Evolutionary conservation across 2,329 filamentous ascomycete species (phyloP).

Genomic region (Bimuria novae-zelandiae): DNA sequence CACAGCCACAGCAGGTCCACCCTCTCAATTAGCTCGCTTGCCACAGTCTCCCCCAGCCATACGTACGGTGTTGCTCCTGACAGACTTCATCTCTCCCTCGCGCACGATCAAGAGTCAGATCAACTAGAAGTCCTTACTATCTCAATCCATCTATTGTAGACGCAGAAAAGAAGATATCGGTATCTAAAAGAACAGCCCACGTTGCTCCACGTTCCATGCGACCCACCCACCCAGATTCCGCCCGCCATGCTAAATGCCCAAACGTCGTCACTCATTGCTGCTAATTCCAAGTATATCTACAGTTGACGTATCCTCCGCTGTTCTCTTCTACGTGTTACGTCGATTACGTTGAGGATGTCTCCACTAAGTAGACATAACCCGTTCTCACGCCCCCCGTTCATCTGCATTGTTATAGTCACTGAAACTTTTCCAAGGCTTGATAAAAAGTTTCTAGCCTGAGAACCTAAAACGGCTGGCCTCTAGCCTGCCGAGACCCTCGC

Average conservation of each 20-base stretch:
- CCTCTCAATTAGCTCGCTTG: too few relatives aligned
- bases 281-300: slow-evolving; percentile 10
- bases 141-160: slow-evolving; percentile 1
- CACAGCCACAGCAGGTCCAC: too few relatives aligned
- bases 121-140: too few relatives aligned
- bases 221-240: slow-evolving; percentile 1
- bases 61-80: too few relatives aligned
- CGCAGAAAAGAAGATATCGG: slow-evolving; percentile 3
- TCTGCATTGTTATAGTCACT: background rate
- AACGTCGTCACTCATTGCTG: slow-evolving; percentile 5
- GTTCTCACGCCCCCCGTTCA: background rate
- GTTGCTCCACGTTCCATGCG: slow-evolving; percentile 5
- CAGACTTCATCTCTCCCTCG: too few relatives aligned
- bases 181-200: slow-evolving; percentile 5
- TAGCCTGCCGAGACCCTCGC: slow-evolving; percentile 85
- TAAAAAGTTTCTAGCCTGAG: slow-evolving; percentile 32
- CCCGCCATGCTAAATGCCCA: slow-evolving; percentile 8
- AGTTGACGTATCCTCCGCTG: slow-evolving; percentile 2
- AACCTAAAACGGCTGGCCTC: slow-evolving; percentile 90
- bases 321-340: background rate
- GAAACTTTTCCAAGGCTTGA: too few relatives aligned
- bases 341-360: background rate
- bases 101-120: too few relatives aligned
- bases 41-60: too few relatives aligned
- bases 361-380: background rate